These are phyloP conservation scores for Trypanosoma brucei DNA, from an alignment of 208 protist species.

Conservation along the genomic window DNA sequence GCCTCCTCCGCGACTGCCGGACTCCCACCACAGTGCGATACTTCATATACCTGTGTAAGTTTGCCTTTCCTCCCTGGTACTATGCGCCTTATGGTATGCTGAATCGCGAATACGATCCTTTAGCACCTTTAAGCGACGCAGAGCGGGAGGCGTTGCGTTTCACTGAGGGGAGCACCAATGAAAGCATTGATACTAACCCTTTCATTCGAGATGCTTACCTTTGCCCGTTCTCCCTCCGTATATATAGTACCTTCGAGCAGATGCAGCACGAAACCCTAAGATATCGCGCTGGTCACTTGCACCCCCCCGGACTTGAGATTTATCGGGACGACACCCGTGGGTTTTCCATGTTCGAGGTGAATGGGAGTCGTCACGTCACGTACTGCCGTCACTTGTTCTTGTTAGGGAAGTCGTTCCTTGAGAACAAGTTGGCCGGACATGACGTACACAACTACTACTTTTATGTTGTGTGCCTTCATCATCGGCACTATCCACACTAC, in stretches of 20 bases:
- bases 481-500: conserved; percentile 69
- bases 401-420: conserved; percentile 85
- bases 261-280: conserved; percentile 62
- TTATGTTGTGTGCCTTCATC: conserved; percentile 81
- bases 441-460: conserved; percentile 88
- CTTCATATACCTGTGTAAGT: conserved; percentile 65
- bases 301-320: conserved; percentile 71
- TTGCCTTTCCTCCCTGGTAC: conserved; percentile 83
- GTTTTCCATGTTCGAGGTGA: conserved; percentile 79
- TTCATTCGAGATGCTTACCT: conserved; percentile 77
- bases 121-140: conserved; percentile 18
- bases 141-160: neutral
- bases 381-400: conserved; percentile 84
- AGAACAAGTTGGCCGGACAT: conserved; percentile 86
- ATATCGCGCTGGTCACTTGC: conserved; percentile 52
- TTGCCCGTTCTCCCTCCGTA: conserved; percentile 82
- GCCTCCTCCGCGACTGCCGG: conserved; percentile 71
- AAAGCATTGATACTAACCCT: conserved; percentile 24
- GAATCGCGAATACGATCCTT: conserved; percentile 59
- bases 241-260: conserved; percentile 64
- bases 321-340: conserved; percentile 73
- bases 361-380: conserved; percentile 69
- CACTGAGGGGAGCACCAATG: neutral
- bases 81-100: conserved; percentile 82
- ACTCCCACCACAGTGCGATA: conserved; percentile 78